These are phyloP conservation scores for Gracilaria vermiculophylla DNA, from an alignment of 23 red algal genomes.

Conservation along the genomic window DNA sequence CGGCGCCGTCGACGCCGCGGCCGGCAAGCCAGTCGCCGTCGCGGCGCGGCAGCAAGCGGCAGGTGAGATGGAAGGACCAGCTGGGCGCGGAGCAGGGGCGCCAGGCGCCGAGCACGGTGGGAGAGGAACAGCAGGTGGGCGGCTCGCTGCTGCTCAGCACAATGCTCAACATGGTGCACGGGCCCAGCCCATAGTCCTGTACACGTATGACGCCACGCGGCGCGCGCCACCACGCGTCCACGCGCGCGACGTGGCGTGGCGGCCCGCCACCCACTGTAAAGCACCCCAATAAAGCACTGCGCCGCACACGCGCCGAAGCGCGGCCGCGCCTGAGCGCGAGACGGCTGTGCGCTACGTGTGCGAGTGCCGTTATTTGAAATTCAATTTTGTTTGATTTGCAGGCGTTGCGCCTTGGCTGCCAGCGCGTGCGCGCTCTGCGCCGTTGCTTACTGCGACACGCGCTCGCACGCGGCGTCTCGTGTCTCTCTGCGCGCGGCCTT, in stretches of 20 bases:
- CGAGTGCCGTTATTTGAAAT: too few species aligned
- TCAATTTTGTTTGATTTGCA: too few species aligned
- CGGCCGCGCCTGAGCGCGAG: background rate
- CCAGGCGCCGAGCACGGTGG: background rate
- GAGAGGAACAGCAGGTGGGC: background rate
- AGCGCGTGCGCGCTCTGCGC: background rate
- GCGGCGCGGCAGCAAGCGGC: background rate
- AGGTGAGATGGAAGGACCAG: slow-evolving; percentile 17
- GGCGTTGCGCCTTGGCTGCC: background rate
- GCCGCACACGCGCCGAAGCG: background rate
- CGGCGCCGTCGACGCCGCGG: too few species aligned
- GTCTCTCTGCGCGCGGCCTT: background rate
- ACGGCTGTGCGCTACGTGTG: background rate
- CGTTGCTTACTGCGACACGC: background rate
- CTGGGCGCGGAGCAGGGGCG: background rate
- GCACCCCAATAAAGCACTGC: background rate
- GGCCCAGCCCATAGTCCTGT: background rate
- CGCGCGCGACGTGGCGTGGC: too few species aligned
- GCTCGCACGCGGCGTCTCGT: background rate
- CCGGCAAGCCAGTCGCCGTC: background rate
- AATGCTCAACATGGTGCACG: background rate
- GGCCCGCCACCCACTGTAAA: too few species aligned
- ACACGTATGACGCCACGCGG: background rate
- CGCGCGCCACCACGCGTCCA: too few species aligned
- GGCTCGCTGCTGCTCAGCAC: slow-evolving; percentile 9